Evolutionary conservation across 2,329 filamentous ascomycete species (phyloP), one percentile per base, ranked within the genome.

Genomic region (Thielaviopsis euricoi): DNA sequence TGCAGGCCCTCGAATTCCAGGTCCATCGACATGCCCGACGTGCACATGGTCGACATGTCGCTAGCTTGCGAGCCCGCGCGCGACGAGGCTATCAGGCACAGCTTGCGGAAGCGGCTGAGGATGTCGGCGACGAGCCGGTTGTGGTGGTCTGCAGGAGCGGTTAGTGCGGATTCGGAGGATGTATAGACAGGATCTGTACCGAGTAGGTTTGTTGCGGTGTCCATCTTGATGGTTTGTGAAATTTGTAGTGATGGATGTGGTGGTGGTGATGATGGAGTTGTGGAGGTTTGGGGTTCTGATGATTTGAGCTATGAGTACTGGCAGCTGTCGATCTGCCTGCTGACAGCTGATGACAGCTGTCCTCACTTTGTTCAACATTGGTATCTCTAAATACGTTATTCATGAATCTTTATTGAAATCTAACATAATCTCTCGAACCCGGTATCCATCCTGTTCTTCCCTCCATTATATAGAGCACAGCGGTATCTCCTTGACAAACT

Each of bases 51-150:
- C 56, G 73, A 69, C 0, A 71, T 71, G 58, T 70, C 71, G 58
- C 72, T 71, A 53, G 66, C 69, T 23, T 71, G 68, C 19, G 70
- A 71, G 46, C 73, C 72, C 46, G 71, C 67, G 21, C 54, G 58
- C 9, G 58, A 56, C 29, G 72, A 74, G 53, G 71, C 70, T 13
- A 73, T 67, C 67, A 71, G 69, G 65, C 73, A 72, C 52, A 74
- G 70, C 29, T 68, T 69, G 58, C 71, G 70, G 65, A 73, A 74
- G 58, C 68, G 71, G 12, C 69, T 72, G 52, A 74, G 70, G 56
- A 74, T 69, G 60, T 74, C 70, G 33, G 71, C 73, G 46, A 74
- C 67, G 61, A 74, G 72, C 48, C 72, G 69, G 62, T 74, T 71
- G 62, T 74, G 71, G 29, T 68, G 72, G 64, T 74, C 72, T 73